These are phyloP conservation scores for Trypanosoma rangeli DNA, from an alignment of 208 protist species.

Conservation along the genomic window DNA sequence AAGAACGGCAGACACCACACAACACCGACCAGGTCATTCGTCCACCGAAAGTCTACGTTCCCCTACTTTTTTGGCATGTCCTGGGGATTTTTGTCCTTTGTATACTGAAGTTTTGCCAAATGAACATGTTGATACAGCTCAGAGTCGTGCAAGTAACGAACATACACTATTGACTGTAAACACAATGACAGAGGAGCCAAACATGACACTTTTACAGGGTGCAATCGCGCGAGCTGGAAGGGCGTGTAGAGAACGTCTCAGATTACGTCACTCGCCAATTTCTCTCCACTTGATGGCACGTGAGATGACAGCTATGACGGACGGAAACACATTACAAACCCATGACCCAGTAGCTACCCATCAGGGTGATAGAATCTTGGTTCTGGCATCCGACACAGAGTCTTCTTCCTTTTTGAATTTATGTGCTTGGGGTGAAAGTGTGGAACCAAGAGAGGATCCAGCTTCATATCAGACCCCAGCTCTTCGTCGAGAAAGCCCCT, in stretches of 20 bases:
- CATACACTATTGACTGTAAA: not conserved
- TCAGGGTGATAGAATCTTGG: not conserved
- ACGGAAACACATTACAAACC: not conserved
- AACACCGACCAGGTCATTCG: slow-evolving; percentile 1
- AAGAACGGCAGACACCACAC: not conserved
- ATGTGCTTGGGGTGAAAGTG: not conserved
- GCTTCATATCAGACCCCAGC: not conserved
- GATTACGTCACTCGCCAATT: not conserved
- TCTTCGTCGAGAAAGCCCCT: not conserved
- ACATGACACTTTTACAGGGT: not conserved
- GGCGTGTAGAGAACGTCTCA: not conserved
- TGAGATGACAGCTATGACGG: not conserved
- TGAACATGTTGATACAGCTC: not conserved
- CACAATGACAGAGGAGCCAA: not conserved
- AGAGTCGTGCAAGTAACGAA: not conserved
- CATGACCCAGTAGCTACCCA: not conserved
- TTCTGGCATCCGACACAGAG: not conserved
- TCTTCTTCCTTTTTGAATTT: slow-evolving; percentile 6
- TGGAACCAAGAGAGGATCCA: not conserved
- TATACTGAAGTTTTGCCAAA: not conserved
- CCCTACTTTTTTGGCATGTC: slow-evolving; percentile 10
- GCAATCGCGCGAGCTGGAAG: not conserved
- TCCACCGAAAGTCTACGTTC: not conserved
- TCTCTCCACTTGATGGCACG: not conserved
- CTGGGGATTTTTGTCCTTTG: not conserved